These are phyloP conservation scores for Schizochytrium sp. DNA, from an alignment of 108 stramenopile genomes.

Conservation along the genomic window DNA sequence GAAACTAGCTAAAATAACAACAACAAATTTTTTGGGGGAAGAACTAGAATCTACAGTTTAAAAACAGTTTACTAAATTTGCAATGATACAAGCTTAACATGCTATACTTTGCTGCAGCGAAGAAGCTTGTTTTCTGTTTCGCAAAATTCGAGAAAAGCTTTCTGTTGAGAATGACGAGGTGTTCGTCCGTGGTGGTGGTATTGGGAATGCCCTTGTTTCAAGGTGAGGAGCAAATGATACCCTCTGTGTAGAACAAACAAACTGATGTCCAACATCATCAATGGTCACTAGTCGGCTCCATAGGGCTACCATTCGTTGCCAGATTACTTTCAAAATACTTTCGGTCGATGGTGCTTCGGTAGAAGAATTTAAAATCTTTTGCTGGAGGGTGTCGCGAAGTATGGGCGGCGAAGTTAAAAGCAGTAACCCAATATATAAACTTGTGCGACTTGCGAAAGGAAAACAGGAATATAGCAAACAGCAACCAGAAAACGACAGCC, in stretches of 20 bases:
- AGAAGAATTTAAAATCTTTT: background rate
- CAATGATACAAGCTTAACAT: too few species aligned
- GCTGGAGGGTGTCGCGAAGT: background rate
- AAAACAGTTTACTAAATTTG: too few species aligned
- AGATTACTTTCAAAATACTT: background rate
- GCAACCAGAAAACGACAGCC: background rate
- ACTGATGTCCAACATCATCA: background rate
- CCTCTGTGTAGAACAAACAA: background rate
- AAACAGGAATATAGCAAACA: background rate
- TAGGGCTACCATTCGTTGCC: background rate
- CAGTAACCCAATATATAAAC: too few species aligned
- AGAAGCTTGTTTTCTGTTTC: too few species aligned
- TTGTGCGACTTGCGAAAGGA: background rate
- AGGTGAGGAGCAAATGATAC: background rate
- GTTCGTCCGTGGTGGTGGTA: background rate
- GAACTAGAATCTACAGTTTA: too few species aligned
- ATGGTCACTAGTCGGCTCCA: background rate
- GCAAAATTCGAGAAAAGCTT: too few species aligned
- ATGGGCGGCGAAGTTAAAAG: too few species aligned
- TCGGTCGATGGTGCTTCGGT: background rate
- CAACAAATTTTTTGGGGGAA: too few species aligned
- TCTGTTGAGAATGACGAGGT: too few species aligned
- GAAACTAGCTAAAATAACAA: too few species aligned
- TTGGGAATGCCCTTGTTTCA: background rate
- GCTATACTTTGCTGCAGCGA: too few species aligned